Evolutionary conservation across 352 stramenopile genomes (phyloP).

Genomic region (Globisporangium canariense): DNA sequence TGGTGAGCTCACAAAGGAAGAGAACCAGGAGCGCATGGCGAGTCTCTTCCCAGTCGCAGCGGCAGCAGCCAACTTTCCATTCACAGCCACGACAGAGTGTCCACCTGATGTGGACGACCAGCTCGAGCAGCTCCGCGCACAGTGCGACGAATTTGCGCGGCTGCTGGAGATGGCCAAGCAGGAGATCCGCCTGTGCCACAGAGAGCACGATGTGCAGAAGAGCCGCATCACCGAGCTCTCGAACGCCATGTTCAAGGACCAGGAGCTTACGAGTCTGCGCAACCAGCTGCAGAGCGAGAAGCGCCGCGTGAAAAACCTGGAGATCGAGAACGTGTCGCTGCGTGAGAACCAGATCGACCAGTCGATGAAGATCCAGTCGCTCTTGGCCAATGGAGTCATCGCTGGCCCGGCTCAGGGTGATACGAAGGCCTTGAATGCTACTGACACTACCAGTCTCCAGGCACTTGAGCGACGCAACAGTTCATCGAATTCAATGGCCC

Average conservation of each 20-base stretch:
- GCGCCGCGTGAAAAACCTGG: slow-evolving; percentile 51
- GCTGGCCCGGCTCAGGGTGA: background rate
- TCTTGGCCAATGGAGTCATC: slow-evolving; percentile 25
- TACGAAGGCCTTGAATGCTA: background rate
- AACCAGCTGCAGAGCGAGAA: slow-evolving; percentile 64
- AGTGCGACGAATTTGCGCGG: slow-evolving; percentile 48
- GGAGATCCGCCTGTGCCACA: slow-evolving; percentile 64
- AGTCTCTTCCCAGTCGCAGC: slow-evolving; percentile 11
- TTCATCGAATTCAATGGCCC: background rate
- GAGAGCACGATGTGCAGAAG: slow-evolving; percentile 51
- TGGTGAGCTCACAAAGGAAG: background rate
- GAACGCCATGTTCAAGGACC: slow-evolving; percentile 44
- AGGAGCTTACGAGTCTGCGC: slow-evolving; percentile 42
- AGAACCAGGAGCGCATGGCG: slow-evolving; percentile 3
- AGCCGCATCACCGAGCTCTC: slow-evolving; percentile 44
- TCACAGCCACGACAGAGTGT: slow-evolving; percentile 7
- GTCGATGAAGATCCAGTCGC: slow-evolving; percentile 45
- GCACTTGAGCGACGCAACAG: background rate
- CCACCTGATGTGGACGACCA: slow-evolving; percentile 7
- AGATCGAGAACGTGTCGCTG: slow-evolving; percentile 54
- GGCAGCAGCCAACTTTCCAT: background rate
- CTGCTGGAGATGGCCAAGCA: slow-evolving; percentile 71
- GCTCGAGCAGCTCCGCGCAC: slow-evolving; percentile 41
- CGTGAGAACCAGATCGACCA: slow-evolving; percentile 47
- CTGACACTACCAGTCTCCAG: background rate